Evolutionary conservation across 129 eudicot species (phyloP).

Genomic region (Cynara cardunculus): DNA sequence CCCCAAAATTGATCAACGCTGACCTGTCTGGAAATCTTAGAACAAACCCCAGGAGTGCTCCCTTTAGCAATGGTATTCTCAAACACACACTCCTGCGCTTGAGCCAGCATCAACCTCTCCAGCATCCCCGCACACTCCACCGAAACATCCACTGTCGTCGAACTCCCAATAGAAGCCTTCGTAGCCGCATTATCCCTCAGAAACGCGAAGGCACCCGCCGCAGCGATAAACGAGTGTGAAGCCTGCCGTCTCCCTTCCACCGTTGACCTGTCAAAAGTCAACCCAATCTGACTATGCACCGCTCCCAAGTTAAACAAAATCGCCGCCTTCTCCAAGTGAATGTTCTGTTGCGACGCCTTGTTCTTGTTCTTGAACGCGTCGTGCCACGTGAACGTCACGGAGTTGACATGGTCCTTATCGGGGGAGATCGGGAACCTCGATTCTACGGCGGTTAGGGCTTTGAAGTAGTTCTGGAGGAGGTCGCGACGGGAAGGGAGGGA

Average conservation of each 20-base stretch:
- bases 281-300: conserved; percentile 85
- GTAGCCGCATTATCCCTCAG: conserved; percentile 75
- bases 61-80: conserved; percentile 94
- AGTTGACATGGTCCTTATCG: conserved; percentile 70
- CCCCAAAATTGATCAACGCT: background rate
- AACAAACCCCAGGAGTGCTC: conserved; percentile 80
- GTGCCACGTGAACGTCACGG: conserved; percentile 77
- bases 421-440: conserved; percentile 87
- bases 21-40: conserved; percentile 95
- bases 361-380: conserved; percentile 73
- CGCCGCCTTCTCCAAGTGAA: conserved; percentile 91
- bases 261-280: conserved; percentile 57
- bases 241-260: conserved; percentile 89
- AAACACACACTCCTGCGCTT: conserved; percentile 94
- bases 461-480: conserved; percentile 62
- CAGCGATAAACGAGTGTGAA: conserved; percentile 68
- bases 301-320: conserved; percentile 89
- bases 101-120: conserved; percentile 98
- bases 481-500: conserved; percentile 80
- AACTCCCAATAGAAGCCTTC: conserved; percentile 74
- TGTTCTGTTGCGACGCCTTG: conserved; percentile 77
- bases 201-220: conserved; percentile 87
- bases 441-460: conserved; percentile 74
- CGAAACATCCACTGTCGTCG: conserved; percentile 67
- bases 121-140: conserved; percentile 98